These are phyloP conservation scores for Helichrysum umbraculigerum DNA, from an alignment of 129 eudicot genomes.

Conservation along the genomic window DNA sequence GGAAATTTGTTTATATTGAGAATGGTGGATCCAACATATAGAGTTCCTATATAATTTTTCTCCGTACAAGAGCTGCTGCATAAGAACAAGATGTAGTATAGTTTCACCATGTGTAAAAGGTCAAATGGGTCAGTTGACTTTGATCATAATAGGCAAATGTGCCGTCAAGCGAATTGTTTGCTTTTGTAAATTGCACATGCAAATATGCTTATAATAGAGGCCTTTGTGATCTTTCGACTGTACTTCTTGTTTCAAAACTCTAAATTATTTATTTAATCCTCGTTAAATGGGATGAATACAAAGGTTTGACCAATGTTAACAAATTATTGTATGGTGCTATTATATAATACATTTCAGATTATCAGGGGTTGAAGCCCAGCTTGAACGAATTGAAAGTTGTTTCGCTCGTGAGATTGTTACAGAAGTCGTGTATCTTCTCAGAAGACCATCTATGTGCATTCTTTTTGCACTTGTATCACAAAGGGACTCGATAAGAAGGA, in stretches of 20 bases:
- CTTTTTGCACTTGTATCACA: slow-evolving; percentile 18
- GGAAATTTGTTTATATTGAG: slow-evolving; percentile 90
- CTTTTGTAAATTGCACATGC: too few relatives aligned
- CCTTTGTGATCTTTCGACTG: too few relatives aligned
- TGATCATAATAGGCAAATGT: not conserved
- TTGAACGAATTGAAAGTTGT: not conserved
- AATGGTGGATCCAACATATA: slow-evolving; percentile 81
- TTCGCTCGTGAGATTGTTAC: not conserved
- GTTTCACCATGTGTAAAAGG: not conserved
- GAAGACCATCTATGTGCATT: not conserved
- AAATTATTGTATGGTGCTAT: too few relatives aligned
- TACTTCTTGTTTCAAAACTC: not conserved
- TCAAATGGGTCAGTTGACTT: not conserved
- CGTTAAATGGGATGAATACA: too few relatives aligned
- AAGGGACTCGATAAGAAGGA: slow-evolving; percentile 58
- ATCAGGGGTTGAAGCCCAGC: too few relatives aligned
- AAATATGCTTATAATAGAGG: too few relatives aligned
- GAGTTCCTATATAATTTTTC: slow-evolving; percentile 43
- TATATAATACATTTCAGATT: too few relatives aligned
- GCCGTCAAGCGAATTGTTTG: too few relatives aligned
- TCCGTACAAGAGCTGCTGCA: slow-evolving; percentile 5
- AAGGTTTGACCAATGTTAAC: too few relatives aligned
- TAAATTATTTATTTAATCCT: too few relatives aligned
- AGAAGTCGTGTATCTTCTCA: not conserved
- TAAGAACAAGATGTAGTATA: not conserved